Evolutionary conservation across 176 grass and related monocot species (phyloP).

Genomic region (Puccinellia tenuiflora): DNA sequence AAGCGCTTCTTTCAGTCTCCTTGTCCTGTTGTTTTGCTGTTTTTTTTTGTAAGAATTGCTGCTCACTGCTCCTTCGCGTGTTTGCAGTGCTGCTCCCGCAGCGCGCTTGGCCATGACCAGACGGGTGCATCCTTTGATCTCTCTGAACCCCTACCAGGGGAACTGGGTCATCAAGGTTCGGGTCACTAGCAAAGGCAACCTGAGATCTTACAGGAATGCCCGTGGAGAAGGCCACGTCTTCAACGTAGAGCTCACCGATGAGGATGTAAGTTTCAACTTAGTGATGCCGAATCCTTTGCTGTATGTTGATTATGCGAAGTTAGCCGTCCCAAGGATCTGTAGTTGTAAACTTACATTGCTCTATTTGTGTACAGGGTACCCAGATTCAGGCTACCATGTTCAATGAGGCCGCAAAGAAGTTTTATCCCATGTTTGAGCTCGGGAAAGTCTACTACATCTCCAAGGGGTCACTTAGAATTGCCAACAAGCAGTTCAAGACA

Average conservation of each 20-base stretch:
- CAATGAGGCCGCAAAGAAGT: constrained; percentile 85
- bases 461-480: constrained; percentile 79
- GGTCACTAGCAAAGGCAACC: constrained; percentile 85
- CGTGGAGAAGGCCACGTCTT: constrained; percentile 93
- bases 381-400: constrained; percentile 99
- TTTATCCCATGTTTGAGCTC: constrained; percentile 72
- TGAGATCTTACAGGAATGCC: constrained; percentile 78
- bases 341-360: not conserved
- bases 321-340: not conserved
- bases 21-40: not conserved
- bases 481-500: constrained; percentile 94
- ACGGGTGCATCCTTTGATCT: constrained; percentile 78
- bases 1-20: constrained; percentile 16
- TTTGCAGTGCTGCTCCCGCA: constrained; percentile 74
- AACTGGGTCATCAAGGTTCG: constrained; percentile 98
- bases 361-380: constrained; percentile 58
- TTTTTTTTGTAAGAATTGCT: not conserved
- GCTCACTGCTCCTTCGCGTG: not conserved
- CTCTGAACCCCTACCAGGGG: constrained; percentile 90
- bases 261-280: constrained; percentile 68
- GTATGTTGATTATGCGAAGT: not conserved
- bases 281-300: not conserved
- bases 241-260: constrained; percentile 90
- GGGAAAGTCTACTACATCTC: constrained; percentile 98
- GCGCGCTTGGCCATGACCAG: constrained; percentile 81